Percentiles rank a stretch among this genome's conserved stretches.
These are phyloP conservation scores for Diophrys sp. DNA, from an alignment of 73 alveolate species.

Conservation along the genomic window DNA sequence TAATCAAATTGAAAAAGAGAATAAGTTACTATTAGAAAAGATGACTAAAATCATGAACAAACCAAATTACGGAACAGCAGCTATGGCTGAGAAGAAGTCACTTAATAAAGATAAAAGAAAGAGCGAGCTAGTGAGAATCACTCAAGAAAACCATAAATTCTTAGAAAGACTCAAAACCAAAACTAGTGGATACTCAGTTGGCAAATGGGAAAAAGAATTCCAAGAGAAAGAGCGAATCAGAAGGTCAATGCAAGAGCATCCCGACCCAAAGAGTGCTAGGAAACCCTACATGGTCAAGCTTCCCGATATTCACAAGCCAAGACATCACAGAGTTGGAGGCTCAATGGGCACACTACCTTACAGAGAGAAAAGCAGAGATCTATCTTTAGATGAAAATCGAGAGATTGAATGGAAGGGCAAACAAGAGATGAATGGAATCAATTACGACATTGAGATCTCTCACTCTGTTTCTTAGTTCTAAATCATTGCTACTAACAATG, in stretches of 20 bases:
- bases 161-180: slow-evolving; percentile 51
- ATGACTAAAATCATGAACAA: slow-evolving; percentile 44
- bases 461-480: neutral
- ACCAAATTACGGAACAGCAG: no score
- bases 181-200: slow-evolving; percentile 29
- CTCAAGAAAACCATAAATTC: slow-evolving; percentile 55
- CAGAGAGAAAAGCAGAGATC: neutral
- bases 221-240: slow-evolving; percentile 25
- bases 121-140: slow-evolving; percentile 43
- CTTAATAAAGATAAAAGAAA: slow-evolving; percentile 37
- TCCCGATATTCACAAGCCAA: no score
- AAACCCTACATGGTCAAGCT: neutral
- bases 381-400: neutral
- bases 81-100: slow-evolving; percentile 17
- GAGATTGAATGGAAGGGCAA: neutral
- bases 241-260: slow-evolving; percentile 52
- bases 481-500: neutral
- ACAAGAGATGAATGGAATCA: neutral
- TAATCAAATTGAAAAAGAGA: slow-evolving; percentile 51
- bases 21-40: slow-evolving; percentile 34
- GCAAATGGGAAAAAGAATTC: slow-evolving; percentile 51
- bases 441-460: neutral
- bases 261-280: neutral
- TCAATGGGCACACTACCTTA: neutral
- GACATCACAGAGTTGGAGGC: neutral